Evolutionary conservation across 441 rosid species (phyloP), one percentile per base, ranked within the genome.

Genomic region (Eruca vesicaria): DNA sequence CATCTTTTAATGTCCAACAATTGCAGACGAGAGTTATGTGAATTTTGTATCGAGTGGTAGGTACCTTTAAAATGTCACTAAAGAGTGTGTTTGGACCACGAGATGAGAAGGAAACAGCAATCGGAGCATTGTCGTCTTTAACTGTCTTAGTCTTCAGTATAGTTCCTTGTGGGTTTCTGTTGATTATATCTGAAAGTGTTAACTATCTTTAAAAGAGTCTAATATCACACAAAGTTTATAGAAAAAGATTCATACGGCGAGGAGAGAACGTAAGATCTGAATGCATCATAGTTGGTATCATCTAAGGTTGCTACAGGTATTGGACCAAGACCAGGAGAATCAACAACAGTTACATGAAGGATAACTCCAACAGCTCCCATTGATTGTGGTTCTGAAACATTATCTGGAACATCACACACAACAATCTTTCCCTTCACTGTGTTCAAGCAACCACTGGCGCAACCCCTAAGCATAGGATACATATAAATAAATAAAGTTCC

Each of bases 11-110:
- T 31, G 36, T 16, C 61, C 33, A 31, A 45, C 12, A n/a, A 21
- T 31, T 5, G 11, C 15, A 31, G 14, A 18, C 6, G 14, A 10
- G n/a, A 43, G 0, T 33, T 9, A 6, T 41, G 45, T 60, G 14
- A 36, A 16, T 26, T 0, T 73, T 28, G 33, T 50, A 18, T 18
- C 2, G 9, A 9, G 52, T 74, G 58, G 7, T 68, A 83, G 90
- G 7, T 68, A 83, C 92, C 86, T 87, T 89, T 78, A 87, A 8
- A 12, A 88, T 80, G 23, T 83, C 89, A 6, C 79, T 73, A 45
- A 61, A 16, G 8, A 86, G 50, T 2, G 0, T 0, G 72, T 82
- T 85, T 7, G 97, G 93, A 14, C 91, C 93, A 3, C 81, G 77
- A 1, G 90, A 80, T 66, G 92, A 89, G 80, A 82, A 89, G 19